phyloP scores from a whole-genome alignment of 441 rosid genomes.

The Adansonia madagascariensis region DNA sequence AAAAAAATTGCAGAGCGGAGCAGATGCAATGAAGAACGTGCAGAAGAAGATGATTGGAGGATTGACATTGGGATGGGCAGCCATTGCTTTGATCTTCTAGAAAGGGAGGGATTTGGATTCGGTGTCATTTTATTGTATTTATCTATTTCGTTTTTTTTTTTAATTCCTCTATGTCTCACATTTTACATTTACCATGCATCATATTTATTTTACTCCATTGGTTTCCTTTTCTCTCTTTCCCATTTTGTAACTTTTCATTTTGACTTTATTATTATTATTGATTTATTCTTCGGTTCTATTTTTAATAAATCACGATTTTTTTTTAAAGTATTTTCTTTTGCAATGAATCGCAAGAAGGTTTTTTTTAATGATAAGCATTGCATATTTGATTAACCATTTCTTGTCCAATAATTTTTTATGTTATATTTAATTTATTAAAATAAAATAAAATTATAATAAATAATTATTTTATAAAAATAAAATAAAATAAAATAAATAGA shows the following conservation, averaged over 20 bases:
- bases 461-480: too few relatives aligned
- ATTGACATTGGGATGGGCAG: conserved; percentile 54
- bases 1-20: conserved; percentile 55
- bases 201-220: neutral
- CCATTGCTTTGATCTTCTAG: conserved; percentile 50
- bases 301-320: neutral
- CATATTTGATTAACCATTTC: too few relatives aligned
- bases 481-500: too few relatives aligned
- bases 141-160: neutral
- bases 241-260: neutral
- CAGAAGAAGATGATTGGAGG: conserved; percentile 48
- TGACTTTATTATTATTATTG: neutral
- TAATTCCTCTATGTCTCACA: neutral
- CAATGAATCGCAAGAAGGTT: too few relatives aligned
- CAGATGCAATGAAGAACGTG: conserved; percentile 37
- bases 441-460: too few relatives aligned
- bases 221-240: too few relatives aligned
- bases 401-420: too few relatives aligned
- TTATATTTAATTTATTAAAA: too few relatives aligned
- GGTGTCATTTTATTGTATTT: neutral
- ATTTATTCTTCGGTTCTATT: neutral
- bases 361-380: too few relatives aligned
- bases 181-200: neutral
- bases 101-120: neutral
- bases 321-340: too few relatives aligned